A percentile compares a stretch with the other conserved stretches of the same genome.
Evolutionary conservation across 2,329 filamentous ascomycete genomes (phyloP).

Genomic region (Stagonosporopsis rhizophila): DNA sequence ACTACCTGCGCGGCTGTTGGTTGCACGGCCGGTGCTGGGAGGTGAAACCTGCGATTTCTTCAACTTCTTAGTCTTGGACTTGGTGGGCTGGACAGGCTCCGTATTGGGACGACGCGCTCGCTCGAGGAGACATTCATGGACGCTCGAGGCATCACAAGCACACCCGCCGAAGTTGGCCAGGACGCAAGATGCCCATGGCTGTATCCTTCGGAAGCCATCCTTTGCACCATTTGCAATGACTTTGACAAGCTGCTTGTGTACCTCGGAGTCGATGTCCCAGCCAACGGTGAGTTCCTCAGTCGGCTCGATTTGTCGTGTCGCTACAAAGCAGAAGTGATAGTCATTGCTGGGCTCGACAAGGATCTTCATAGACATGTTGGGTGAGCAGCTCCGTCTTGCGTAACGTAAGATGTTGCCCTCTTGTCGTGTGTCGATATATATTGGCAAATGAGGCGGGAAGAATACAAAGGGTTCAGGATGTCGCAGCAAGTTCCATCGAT

Average conservation of each 20-base stretch:
- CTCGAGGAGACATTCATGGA: conserved; percentile 47
- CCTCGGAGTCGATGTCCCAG: conserved; percentile 60
- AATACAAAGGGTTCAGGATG: conserved; percentile 63
- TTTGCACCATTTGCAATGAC: conserved; percentile 70
- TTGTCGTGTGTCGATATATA: conserved; percentile 90
- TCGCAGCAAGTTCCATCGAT: conserved; percentile 56
- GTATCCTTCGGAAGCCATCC: conserved; percentile 64
- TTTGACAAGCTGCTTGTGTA: conserved; percentile 65
- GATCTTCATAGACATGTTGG: conserved; percentile 88
- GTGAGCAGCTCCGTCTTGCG: conserved; percentile 87
- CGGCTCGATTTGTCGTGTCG: conserved; percentile 77
- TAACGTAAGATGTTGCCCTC: conserved; percentile 89
- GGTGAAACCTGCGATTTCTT: conserved; percentile 61
- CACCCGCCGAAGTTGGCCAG: conserved; percentile 82
- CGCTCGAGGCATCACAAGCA: conserved; percentile 65
- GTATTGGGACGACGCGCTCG: conserved; percentile 43
- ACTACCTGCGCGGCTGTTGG: conserved; percentile 66
- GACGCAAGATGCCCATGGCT: conserved; percentile 72
- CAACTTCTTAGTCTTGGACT: conserved; percentile 58
- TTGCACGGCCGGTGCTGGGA: conserved; percentile 59
- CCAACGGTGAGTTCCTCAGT: conserved; percentile 72
- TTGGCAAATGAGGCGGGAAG: conserved; percentile 82
- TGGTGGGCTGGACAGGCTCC: conserved; percentile 37
- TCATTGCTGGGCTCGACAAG: conserved; percentile 73
- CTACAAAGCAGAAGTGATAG: conserved; percentile 93